Evolutionary conservation across 2,329 filamentous ascomycete genomes (phyloP), one percentile per base, ranked within the genome.

Genomic region (Colletotrichum lindemuthianum): DNA sequence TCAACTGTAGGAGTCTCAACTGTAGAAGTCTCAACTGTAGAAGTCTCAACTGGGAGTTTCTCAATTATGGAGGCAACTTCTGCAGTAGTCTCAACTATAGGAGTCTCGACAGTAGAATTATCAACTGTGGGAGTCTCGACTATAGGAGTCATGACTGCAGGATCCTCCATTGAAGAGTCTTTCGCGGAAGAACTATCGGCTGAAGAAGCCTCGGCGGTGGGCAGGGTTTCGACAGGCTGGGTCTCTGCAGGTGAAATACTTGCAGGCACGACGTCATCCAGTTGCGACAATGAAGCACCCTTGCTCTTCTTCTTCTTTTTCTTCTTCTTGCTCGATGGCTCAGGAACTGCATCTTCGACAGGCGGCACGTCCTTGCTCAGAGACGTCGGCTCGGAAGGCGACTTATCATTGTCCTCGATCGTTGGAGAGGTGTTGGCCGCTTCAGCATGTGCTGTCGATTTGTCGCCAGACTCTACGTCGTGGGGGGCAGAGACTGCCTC

Each of bases 241-340:
- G 13, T 37, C 24, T 59, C 16, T 13, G 59, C 32, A 50, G 41
- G 40, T 41, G 56, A 44, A 53, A 32, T 64, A 51, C 58, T 65
- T 34, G 39, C 33, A 15, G 51, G 13, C 13, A 56, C 11, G 1
- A 44, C 9, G 32, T 61, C 47, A 3, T 65, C 61, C 41, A 48
- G 44, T 55, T 59, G 57, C 8, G 65, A 32, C 1, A 43, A 61
- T 2, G 36, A 7, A 13, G 41, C 33, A 24, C 59, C 48, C 57
- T 65, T 66, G 32, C 54, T 65, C 64, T 66, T 70, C 67, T 66
- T 70, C 50, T 67, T 69, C 49, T 71, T 72, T 58, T 72, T 70
- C 65, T 69, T 70, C 36, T 72, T 68, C 55, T 70, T 73, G 12
- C 53, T 63, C 32, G 59, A 55, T 24, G 53, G 51, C 16, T 68